These are phyloP conservation scores for Sporothrix curviconia DNA, from an alignment of 2,329 filamentous ascomycete species.

Conservation along the genomic window DNA sequence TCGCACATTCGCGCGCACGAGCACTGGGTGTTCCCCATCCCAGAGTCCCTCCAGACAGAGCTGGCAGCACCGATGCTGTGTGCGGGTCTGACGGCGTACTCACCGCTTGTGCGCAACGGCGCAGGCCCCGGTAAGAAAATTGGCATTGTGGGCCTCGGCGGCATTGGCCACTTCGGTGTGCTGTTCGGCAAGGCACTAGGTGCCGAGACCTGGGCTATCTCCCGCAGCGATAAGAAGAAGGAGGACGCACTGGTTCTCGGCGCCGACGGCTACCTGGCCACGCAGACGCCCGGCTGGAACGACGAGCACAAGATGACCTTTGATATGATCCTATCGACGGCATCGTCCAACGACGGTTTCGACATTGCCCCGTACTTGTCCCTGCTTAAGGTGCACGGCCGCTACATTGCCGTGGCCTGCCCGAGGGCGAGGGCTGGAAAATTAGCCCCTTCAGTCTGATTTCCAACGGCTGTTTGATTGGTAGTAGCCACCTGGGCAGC, in stretches of 20 bases:
- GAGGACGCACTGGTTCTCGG: constrained; percentile 53
- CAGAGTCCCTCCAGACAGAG: constrained; percentile 56
- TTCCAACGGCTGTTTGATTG: constrained; percentile 66
- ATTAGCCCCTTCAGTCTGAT: constrained; percentile 71
- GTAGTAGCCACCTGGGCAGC: constrained; percentile 64
- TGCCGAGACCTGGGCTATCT: constrained; percentile 56
- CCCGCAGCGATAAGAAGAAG: constrained; percentile 53
- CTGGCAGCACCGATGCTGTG: constrained; percentile 76
- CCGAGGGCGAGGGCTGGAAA: constrained; percentile 64
- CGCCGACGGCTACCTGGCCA: constrained; percentile 54
- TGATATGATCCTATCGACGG: constrained; percentile 71
- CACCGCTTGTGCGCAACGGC: constrained; percentile 69
- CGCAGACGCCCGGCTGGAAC: constrained; percentile 51
- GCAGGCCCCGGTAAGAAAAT: constrained; percentile 73
- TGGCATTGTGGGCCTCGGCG: constrained; percentile 65
- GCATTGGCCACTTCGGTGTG: constrained; percentile 64
- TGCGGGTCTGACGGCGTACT: constrained; percentile 75
- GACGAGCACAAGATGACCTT: constrained; percentile 55
- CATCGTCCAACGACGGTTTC: constrained; percentile 61
- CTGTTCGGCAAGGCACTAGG: constrained; percentile 63
- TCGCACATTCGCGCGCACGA: constrained; percentile 50
- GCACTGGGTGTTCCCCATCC: constrained; percentile 70
- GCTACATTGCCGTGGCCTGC: constrained; percentile 73
- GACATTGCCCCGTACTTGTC: constrained; percentile 66
- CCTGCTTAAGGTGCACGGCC: constrained; percentile 73